Conservation (phyloP, 164 flowering plant genomes). For the Dillenia turbinata region DNA sequence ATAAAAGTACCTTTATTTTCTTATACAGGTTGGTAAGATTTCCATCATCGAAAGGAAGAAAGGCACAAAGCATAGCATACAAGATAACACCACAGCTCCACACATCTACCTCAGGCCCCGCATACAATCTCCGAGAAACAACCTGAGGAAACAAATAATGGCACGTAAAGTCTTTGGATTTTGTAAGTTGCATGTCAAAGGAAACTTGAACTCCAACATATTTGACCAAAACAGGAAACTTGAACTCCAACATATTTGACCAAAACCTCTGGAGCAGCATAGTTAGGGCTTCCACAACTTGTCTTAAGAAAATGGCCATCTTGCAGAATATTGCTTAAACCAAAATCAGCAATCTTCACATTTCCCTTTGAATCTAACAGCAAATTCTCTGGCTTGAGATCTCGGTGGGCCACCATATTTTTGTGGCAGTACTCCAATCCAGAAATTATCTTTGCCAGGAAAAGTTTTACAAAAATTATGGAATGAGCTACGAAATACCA, state of each 20-base stretch:
- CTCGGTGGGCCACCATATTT: conserved; percentile 46
- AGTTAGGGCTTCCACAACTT: conserved; percentile 47
- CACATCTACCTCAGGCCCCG: conserved; percentile 41
- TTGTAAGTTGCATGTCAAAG: too few relatives aligned
- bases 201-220: too few relatives aligned
- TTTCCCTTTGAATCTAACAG: conserved; percentile 38
- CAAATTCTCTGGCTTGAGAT: conserved; percentile 46
- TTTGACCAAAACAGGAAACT: background rate
- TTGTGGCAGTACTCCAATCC: conserved; percentile 44
- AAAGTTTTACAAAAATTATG: background rate
- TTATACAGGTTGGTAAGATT: conserved; percentile 38
- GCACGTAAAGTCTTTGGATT: too few relatives aligned
- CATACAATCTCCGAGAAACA: conserved; percentile 33
- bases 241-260: background rate
- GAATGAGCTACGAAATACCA: background rate
- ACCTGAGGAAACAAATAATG: conserved; percentile 18
- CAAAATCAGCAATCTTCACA: conserved; percentile 46
- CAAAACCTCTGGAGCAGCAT: conserved; percentile 49
- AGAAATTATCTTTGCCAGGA: conserved; percentile 29
- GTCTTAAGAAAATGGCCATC: conserved; percentile 44
- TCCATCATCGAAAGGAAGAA: conserved; percentile 48
- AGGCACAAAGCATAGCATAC: conserved; percentile 46
- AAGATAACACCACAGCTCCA: conserved; percentile 52
- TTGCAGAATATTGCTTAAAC: conserved; percentile 37
- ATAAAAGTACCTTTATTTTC: conserved; percentile 33